Conservation (phyloP, 2,329 filamentous ascomycete genomes). For the Aspergillus niger region DNA sequence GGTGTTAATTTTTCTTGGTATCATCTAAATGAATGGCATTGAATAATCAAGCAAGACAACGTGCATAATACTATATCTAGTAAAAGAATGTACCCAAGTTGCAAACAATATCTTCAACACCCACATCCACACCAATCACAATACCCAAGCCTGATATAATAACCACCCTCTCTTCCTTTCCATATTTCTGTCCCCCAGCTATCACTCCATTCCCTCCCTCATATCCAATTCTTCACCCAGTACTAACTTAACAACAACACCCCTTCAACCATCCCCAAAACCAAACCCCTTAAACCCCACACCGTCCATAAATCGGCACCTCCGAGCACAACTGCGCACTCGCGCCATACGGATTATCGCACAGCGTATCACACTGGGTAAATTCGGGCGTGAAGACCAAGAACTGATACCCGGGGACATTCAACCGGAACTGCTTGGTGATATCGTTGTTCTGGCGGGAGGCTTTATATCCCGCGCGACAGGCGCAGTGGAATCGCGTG, state of each 20-base stretch:
- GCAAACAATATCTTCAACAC: no score
- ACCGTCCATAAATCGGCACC: conserved; percentile 34
- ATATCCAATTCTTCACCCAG: no score
- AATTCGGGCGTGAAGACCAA: conserved; percentile 41
- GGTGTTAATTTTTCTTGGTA: neutral
- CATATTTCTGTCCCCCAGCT: neutral
- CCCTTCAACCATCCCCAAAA: no score
- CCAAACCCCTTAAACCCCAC: conserved; percentile 19
- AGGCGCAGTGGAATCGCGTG: conserved; percentile 44
- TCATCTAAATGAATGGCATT: no score
- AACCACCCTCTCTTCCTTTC: no score
- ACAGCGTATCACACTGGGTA: conserved; percentile 40
- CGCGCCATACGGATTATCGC: conserved; percentile 35
- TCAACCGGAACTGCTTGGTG: conserved; percentile 40
- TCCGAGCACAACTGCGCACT: conserved; percentile 38
- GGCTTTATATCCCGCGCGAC: conserved; percentile 45
- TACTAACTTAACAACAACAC: no score
- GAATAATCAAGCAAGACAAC: no score
- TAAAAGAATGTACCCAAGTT: no score
- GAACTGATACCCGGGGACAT: conserved; percentile 42
- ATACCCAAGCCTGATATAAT: no score
- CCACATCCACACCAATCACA: no score
- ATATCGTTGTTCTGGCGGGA: conserved; percentile 32
- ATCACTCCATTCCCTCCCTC: neutral
- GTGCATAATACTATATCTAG: no score